phyloP scores from a whole-genome alignment of 129 eudicot species.

The Chrysanthemum lavandulifolium region DNA sequence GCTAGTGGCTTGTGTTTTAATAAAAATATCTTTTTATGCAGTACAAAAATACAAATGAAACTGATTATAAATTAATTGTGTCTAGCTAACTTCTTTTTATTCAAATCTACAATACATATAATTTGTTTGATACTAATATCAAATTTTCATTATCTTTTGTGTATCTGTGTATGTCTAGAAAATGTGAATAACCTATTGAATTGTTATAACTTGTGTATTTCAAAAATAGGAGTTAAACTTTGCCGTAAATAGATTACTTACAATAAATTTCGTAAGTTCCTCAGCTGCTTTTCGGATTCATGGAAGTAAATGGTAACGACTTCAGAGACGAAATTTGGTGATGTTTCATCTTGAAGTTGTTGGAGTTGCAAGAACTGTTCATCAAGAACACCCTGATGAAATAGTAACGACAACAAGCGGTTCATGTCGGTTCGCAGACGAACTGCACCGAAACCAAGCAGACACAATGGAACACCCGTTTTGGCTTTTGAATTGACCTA shows the following conservation, averaged over 20 bases:
- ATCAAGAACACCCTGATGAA: slow-evolving; percentile 96
- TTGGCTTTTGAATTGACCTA: slow-evolving; percentile 39
- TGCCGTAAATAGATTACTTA: slow-evolving; percentile 19
- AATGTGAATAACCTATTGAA: too few species aligned
- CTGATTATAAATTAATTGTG: too few species aligned
- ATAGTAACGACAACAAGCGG: slow-evolving; percentile 80
- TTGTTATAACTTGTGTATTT: too few species aligned
- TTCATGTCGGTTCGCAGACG: slow-evolving; percentile 94
- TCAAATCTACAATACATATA: too few species aligned
- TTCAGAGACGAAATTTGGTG: slow-evolving; percentile 88
- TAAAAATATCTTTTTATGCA: too few species aligned
- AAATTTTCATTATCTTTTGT: too few species aligned
- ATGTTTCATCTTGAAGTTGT: slow-evolving; percentile 84
- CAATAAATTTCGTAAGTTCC: slow-evolving; percentile 68
- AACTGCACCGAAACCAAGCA: slow-evolving; percentile 83
- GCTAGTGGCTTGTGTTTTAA: too few species aligned
- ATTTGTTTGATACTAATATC: too few species aligned
- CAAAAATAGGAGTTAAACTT: too few species aligned
- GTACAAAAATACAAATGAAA: too few species aligned
- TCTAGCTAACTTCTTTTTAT: too few species aligned
- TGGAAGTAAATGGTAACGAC: slow-evolving; percentile 79
- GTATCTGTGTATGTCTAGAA: too few species aligned
- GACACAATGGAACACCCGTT: slow-evolving; percentile 98
- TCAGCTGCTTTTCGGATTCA: slow-evolving; percentile 87
- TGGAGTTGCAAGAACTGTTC: slow-evolving; percentile 95